Base-by-base conservation (phyloP, 768 basidiomycete genomes). In the Lentinula raphanica region DNA sequence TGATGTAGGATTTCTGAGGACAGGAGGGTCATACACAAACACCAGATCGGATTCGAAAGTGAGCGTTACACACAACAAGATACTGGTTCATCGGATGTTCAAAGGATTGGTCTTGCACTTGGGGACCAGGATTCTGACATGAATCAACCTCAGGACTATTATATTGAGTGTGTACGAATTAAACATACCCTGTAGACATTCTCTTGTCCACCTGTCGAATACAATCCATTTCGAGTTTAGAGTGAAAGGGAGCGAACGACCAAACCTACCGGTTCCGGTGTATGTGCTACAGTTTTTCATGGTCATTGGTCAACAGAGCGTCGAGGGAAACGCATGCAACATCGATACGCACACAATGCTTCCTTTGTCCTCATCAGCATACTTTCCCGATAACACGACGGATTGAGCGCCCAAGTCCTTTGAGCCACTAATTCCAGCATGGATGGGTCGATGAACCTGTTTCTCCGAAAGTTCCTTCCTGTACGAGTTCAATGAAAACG, bases 321-420 rank as follows among this genome's bases (percentile, higher is more conserved):
- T n/a, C 23, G 53, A 38, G 31, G 5, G 17, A 49, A 23, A 49
- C 19, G 27, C 28, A 29, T 36, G 6, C 28, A 5, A 21, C 51
- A 23, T 15, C 7, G 3, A 44, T 9, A 66, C 72, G 54, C 58
- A 77, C 76, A 78, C 63, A 23, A 66, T 64, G 2, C 77, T 69
- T 7, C 78, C 77, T 0, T 69, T 49, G 51, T 79, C 78, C 2
- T 79, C 73, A 42, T 79, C 78, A 40, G 72, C 71, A 46, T 80
- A 79, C 2, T 72, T 70, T 5, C 70, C 69, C 13, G 74, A 76
- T 2, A 76, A 53, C 32, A 73, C 72, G 21, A 80, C 70, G 0
- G 78, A 79, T 58, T 67, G 74, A 1, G 77, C 76, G 1, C 77
- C 78, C 2, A 61, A 40, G 3, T 44, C 56, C 12, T 58, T 49